Base-by-base conservation (phyloP, 768 basidiomycete genomes). In the Termitomyces sp. region DNA sequence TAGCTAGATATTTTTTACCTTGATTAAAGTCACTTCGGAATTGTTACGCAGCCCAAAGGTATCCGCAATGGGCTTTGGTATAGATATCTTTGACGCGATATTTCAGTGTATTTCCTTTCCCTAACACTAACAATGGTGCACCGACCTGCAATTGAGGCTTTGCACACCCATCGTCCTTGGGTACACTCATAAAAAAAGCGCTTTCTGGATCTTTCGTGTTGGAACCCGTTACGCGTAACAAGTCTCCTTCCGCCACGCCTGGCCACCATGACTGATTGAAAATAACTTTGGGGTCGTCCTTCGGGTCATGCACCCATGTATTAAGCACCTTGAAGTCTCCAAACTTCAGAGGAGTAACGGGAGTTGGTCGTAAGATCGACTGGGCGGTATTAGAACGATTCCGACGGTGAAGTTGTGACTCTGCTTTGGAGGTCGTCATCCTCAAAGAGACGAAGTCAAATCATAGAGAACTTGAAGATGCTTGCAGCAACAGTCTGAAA, bases 231-330 rank as follows among this genome's bases (percentile, higher is more conserved):
- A 92, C 80, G 54, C 81, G 78, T 42, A 93, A 65, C 66, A 90
- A 72, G 64, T 93, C 91, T 8, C 90, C 92, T 62, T 88, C 87
- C 46, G 76, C 74, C 32, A 91, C 86, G 3, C 92, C 92, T 6
- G 88, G 88, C 87, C 88, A 91, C 68, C 77, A 83, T 12, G 82
- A 74, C 44, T 86, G 86, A 61, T 92, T 92, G 68, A 94, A 79
- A 18, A 84, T 74, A 55, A 90, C 84, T 24, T 58, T 60, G 18
- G 57, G 5, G 26, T 58, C 59, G 14, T 87, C 83, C 64, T 84
- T 86, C 36, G 77, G 59, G 56, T 90, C 87, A 65, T 89, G 86
- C 4, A 92, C 88, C 90, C 90, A 91, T 13, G 79, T 76, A 37
- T 84, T 87, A 47, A 92, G 72, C 2, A 78, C 71, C 63, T 82